Percentiles rank a stretch among this genome's conserved stretches.
Evolutionary conservation across 164 flowering plant genomes (phyloP).

Genomic region (Stephania cephalantha): DNA sequence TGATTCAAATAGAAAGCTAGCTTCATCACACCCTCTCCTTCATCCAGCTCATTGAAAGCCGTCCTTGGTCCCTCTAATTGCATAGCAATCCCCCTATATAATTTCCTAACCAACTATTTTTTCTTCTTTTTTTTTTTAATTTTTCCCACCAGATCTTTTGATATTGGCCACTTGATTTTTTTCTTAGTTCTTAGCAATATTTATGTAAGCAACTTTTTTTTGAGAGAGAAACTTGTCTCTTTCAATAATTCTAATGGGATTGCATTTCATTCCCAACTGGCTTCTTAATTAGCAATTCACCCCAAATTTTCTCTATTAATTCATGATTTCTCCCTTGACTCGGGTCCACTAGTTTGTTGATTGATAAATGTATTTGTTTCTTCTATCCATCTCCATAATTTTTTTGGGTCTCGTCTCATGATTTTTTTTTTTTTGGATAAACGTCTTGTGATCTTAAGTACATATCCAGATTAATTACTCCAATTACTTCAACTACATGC

Average conservation of each 20-base stretch:
- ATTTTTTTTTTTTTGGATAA: too few relatives aligned
- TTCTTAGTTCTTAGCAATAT: too few relatives aligned
- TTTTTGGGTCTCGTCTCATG: too few relatives aligned
- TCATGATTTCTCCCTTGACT: neutral
- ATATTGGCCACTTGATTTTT: neutral
- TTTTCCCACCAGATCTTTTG: neutral
- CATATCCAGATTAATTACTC: too few relatives aligned
- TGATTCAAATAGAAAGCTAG: slow-evolving; percentile 20
- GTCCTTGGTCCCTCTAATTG: slow-evolving; percentile 23
- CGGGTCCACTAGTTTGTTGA: neutral
- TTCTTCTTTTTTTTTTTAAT: neutral
- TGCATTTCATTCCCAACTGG: neutral
- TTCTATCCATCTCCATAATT: neutral
- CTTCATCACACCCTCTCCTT: slow-evolving; percentile 15
- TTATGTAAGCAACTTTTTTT: too few relatives aligned
- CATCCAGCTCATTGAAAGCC: slow-evolving; percentile 53
- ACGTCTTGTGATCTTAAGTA: too few relatives aligned
- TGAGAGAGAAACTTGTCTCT: neutral
- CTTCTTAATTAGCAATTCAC: neutral
- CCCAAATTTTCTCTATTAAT: neutral
- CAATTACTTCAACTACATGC: too few relatives aligned
- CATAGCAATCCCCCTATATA: neutral
- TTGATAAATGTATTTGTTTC: neutral
- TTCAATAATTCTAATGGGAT: neutral
- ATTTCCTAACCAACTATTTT: slow-evolving; percentile 7